Percentiles rank a stretch among this genome's conserved stretches.
Evolutionary conservation across 768 basidiomycete species (phyloP).

Genomic region (Tulasnella sp.): DNA sequence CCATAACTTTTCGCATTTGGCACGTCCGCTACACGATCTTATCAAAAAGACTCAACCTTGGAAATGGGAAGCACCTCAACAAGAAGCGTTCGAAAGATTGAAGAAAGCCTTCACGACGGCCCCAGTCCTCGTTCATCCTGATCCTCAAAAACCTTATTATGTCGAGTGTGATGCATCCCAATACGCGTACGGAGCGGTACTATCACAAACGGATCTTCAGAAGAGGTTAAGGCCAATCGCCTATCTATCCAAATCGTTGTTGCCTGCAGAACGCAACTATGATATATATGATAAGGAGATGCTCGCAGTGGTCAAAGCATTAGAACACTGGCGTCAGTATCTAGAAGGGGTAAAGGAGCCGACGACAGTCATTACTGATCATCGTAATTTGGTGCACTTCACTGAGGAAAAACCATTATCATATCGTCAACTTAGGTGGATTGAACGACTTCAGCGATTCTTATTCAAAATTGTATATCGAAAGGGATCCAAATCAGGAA

Average conservation of each 20-base stretch:
- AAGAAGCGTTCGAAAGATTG: conserved; percentile 4
- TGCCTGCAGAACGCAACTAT: conserved; percentile 17
- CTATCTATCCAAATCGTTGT: conserved; percentile 9
- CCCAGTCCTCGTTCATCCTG: not conserved
- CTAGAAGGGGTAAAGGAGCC: conserved; percentile 3
- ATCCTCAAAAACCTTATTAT: not conserved
- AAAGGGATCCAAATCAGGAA: not conserved
- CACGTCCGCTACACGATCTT: conserved; percentile 13
- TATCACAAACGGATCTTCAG: not conserved
- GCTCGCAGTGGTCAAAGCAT: conserved; percentile 20
- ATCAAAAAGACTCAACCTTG: not conserved
- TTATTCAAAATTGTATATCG: not conserved
- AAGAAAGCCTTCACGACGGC: conserved; percentile 15
- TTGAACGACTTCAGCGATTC: not conserved
- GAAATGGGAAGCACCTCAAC: not conserved
- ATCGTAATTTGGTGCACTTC: not conserved
- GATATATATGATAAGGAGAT: conserved; percentile 25
- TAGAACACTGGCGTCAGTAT: conserved; percentile 8
- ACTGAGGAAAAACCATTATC: not conserved
- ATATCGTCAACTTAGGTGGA: not conserved
- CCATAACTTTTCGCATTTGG: conserved; percentile 16
- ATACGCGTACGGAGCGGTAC: conserved; percentile 7
- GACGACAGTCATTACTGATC: not conserved
- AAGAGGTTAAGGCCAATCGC: conserved; percentile 9
- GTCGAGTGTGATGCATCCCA: not conserved